Evolutionary conservation across 495 filamentous ascomycete genomes (phyloP).

Genomic region (Talaromyces ruber): DNA sequence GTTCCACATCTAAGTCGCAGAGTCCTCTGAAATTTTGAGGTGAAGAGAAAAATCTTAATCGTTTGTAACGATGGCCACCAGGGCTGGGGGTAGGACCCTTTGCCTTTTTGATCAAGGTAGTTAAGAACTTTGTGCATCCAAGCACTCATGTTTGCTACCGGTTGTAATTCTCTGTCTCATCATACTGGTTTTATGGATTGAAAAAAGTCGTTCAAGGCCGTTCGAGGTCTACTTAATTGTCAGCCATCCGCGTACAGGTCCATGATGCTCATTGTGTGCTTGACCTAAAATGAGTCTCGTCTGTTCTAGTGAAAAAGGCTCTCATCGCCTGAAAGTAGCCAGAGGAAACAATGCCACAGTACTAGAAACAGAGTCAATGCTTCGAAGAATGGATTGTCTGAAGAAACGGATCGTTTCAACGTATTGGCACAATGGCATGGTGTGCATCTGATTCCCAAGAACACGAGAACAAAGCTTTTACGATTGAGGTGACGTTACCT

Average conservation of each 20-base stretch:
- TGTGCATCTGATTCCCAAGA: no score
- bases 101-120: background rate
- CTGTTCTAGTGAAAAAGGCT: no score
- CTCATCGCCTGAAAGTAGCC: no score
- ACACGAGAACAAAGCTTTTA: background rate
- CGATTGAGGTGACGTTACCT: background rate
- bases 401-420: background rate
- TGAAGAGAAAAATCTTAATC: background rate
- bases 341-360: background rate
- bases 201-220: background rate
- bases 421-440: no score
- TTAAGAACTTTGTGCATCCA: background rate
- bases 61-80: background rate
- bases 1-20: background rate
- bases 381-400: background rate
- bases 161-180: background rate
- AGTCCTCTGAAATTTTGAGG: background rate
- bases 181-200: background rate
- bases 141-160: background rate
- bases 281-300: background rate
- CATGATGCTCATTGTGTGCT: background rate
- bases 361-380: background rate
- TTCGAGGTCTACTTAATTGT: background rate
- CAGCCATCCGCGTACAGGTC: background rate
- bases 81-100: background rate